phyloP scores from a whole-genome alignment of 345 rosid genomes.

The Viola odorata region DNA sequence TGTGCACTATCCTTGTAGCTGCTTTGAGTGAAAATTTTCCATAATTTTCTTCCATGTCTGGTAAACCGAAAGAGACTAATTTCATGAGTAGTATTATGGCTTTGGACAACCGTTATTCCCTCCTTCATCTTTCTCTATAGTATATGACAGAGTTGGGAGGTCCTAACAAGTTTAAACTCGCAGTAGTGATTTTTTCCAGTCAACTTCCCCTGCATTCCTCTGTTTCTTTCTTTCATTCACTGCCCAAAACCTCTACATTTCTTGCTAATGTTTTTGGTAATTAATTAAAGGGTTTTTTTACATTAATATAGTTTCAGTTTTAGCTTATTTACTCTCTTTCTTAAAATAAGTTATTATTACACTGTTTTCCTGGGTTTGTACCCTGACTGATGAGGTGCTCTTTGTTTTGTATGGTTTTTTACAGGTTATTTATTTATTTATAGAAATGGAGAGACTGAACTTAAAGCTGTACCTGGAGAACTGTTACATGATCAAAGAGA shows the following conservation, averaged over 20 bases:
- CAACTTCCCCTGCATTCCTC: not conserved
- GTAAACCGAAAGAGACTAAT: slow-evolving; percentile 48
- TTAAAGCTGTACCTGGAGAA: slow-evolving; percentile 77
- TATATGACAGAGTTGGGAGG: slow-evolving; percentile 4
- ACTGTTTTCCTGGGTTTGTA: too few species aligned
- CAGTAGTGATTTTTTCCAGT: not conserved
- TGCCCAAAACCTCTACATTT: too few species aligned
- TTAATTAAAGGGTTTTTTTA: not conserved
- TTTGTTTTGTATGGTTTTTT: too few species aligned
- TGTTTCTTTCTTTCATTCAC: too few species aligned
- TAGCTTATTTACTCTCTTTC: slow-evolving; percentile 11
- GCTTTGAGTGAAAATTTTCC: too few species aligned
- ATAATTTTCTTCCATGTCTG: slow-evolving; percentile 50
- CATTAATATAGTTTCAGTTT: not conserved
- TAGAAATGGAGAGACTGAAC: slow-evolving; percentile 82
- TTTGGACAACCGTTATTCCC: slow-evolving; percentile 29
- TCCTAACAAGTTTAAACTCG: slow-evolving; percentile 15
- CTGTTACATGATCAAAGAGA: slow-evolving; percentile 83
- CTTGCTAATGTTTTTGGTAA: too few species aligned
- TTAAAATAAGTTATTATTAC: slow-evolving; percentile 4
- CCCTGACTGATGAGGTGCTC: too few species aligned
- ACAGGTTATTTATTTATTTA: not conserved
- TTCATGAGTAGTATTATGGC: slow-evolving; percentile 9
- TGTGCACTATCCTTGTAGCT: too few species aligned
- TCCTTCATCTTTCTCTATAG: slow-evolving; percentile 11